Base-by-base conservation (phyloP, 2,329 filamentous ascomycete species). In the Chaetomium olivaceum region DNA sequence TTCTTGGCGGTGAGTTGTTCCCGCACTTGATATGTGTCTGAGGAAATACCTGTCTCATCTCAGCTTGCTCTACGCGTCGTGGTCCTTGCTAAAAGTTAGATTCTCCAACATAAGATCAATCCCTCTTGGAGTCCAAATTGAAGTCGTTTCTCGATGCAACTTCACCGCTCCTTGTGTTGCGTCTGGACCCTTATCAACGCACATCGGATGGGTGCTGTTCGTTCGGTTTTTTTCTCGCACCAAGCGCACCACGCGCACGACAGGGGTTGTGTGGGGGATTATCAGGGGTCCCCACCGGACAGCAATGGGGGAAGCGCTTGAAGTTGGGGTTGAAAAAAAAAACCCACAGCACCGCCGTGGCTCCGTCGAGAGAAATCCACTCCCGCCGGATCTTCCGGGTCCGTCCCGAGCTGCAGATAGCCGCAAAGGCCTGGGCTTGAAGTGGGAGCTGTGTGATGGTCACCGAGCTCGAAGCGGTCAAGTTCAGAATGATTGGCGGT, bases 241-340 rank as follows among this genome's bases (percentile, higher is more conserved):
- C n/a, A n/a, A n/a, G n/a, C n/a, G n/a, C n/a, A n/a, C n/a, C 36
- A 54, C 46, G 56, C 62, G 51, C 9, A 23, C 27, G 46, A 56
- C 50, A 61, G 63, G 58, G 25, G 48, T 33, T 16, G 3, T 59
- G 64, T 62, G 64, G 59, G 59, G 59, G 43, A 56, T 9, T 6
- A 48, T 29, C 57, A 48, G 36, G 39, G 36, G 23, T 46, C 57
- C 54, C 29, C 57, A 57, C 27, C 27, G 27, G 27, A 29, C 54
- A 57, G 19, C 11, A 36, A 56, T 56, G 29, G 52, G 52, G 52
- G 21, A 56, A 7, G 3, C 12, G 12, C 36, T 39, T n/a, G 52
- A 55, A 33, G 31, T 56, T 14, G 52, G 52, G 52, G 31, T 56
- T 23, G 29, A n/a, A 14, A 56, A 33, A n/a, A 29, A 11, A 36